These are phyloP conservation scores for Stachybotrys elegans DNA, from an alignment of 2,329 filamentous ascomycete species.

Conservation along the genomic window DNA sequence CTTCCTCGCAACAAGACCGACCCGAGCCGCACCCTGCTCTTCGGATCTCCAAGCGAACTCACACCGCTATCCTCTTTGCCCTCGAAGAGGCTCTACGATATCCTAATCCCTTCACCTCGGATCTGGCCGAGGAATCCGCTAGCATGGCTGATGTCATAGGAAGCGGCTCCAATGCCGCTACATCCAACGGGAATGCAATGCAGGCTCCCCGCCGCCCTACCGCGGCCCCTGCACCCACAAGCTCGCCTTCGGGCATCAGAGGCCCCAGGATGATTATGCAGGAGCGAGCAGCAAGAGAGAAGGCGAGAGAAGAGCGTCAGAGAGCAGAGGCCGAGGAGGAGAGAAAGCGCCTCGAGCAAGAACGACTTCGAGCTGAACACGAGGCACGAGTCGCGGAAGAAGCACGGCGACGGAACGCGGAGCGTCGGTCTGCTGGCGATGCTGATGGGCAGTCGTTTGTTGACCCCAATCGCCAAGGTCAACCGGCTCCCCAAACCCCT, in stretches of 20 bases:
- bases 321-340: slow-evolving; percentile 61
- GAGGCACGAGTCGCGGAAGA: slow-evolving; percentile 52
- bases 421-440: slow-evolving; percentile 55
- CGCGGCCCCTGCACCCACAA: slow-evolving; percentile 44
- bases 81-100: slow-evolving; percentile 85
- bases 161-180: slow-evolving; percentile 50
- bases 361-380: slow-evolving; percentile 40
- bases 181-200: slow-evolving; percentile 50
- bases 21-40: slow-evolving; percentile 41
- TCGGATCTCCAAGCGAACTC: slow-evolving; percentile 77
- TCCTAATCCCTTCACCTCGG: slow-evolving; percentile 77
- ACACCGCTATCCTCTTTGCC: slow-evolving; percentile 85
- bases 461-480: slow-evolving; percentile 27
- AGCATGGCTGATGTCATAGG: slow-evolving; percentile 78
- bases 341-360: slow-evolving; percentile 53
- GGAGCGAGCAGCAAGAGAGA: slow-evolving; percentile 67
- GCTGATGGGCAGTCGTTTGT: slow-evolving; percentile 30
- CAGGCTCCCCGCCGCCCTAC: slow-evolving; percentile 38
- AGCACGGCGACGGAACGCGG: slow-evolving; percentile 50
- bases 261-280: slow-evolving; percentile 91
- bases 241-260: slow-evolving; percentile 63
- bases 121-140: slow-evolving; percentile 82
- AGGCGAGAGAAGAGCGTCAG: slow-evolving; percentile 63
- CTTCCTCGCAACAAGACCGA: slow-evolving; percentile 25
- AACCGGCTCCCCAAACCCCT: slow-evolving; percentile 18